phyloP scores from a whole-genome alignment of 1,284 basidiomycete genomes.

The Neotropicomus parvogracilis region DNA sequence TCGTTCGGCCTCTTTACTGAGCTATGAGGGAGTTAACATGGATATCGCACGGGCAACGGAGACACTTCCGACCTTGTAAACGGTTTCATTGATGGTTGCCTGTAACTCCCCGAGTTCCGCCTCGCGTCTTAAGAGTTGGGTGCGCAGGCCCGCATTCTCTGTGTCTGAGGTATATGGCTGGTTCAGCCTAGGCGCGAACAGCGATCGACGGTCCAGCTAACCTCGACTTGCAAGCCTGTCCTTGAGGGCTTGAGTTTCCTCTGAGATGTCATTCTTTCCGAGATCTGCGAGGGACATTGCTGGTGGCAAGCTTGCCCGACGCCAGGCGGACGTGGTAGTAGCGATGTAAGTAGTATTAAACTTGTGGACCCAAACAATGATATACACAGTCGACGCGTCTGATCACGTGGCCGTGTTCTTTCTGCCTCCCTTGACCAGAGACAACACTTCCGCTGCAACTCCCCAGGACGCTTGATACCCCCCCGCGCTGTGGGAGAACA shows the following conservation, averaged over 20 bases:
- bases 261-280: conserved; percentile 57
- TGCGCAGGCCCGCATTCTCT: conserved; percentile 55
- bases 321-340: conserved; percentile 13
- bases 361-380: conserved; percentile 24
- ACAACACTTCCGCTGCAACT: conserved; percentile 42
- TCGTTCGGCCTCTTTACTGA: conserved; percentile 56
- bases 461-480: conserved; percentile 60
- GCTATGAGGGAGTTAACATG: conserved; percentile 36
- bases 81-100: conserved; percentile 50
- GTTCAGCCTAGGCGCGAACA: conserved; percentile 10
- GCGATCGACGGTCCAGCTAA: conserved; percentile 23
- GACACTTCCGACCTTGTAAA: conserved; percentile 50
- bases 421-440: conserved; percentile 24
- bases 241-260: conserved; percentile 55
- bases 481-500: conserved; percentile 37
- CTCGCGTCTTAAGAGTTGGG: conserved; percentile 52
- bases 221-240: conserved; percentile 63
- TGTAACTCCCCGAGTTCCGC: conserved; percentile 53
- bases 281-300: conserved; percentile 58
- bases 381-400: conserved; percentile 27
- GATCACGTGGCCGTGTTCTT: conserved; percentile 32
- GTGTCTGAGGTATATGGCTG: conserved; percentile 39
- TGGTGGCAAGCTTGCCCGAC: conserved; percentile 15
- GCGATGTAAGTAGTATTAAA: conserved; percentile 16
- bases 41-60: conserved; percentile 8